Base-by-base conservation (phyloP, 495 filamentous ascomycete genomes). In the Aspergillus nanangensis region DNA sequence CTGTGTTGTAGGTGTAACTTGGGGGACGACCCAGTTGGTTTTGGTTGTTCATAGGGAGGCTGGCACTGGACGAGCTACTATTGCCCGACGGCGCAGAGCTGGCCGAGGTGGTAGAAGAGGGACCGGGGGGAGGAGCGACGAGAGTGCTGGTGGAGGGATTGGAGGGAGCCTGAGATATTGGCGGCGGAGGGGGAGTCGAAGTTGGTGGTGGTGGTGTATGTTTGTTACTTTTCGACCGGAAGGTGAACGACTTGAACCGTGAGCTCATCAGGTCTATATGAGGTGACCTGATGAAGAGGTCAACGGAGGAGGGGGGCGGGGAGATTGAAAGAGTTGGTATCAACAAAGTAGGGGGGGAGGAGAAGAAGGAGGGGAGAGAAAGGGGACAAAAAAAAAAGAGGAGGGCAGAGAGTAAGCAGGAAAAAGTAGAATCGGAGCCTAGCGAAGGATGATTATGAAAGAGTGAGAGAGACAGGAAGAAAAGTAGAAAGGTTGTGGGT, bases 1-100 rank as follows among this genome's bases (percentile, higher is more conserved):
- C 63, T 46, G 78, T 78, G 62, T 84, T 80, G 53, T 82, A 75
- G 47, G 77, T 77, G 62, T 90, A 89, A 66, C 84, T 90, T 15
- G 87, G 87, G 48, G 87, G 87, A 55, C 84, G 80, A 22, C 72
- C 73, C 48, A 69, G 44, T 22, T 61, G 51, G 18, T 61, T 63
- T 53, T 68, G 71, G 14, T 56, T 55, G 34, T 74, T 79, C 71
- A 79, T 77, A 34, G 77, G 67, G 20, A 78, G 63, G 49, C 74
- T 80, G 24, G 75, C 65, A 19, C 64, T 73, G 11, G 77, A 78
- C 11, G 77, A 72, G 53, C 63, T 71, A 55, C 57, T 60, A 56
- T 53, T 58, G 41, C 61, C 62, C 20, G 70, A 69, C 8, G 67
- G 64, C 7, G 65, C 62, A 5, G 68, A 61, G 25, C 61, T 63